Percentiles rank a stretch among this genome's conserved stretches.
These are phyloP conservation scores for Dentipellis sp. DNA, from an alignment of 768 basidiomycete species.

Conservation along the genomic window DNA sequence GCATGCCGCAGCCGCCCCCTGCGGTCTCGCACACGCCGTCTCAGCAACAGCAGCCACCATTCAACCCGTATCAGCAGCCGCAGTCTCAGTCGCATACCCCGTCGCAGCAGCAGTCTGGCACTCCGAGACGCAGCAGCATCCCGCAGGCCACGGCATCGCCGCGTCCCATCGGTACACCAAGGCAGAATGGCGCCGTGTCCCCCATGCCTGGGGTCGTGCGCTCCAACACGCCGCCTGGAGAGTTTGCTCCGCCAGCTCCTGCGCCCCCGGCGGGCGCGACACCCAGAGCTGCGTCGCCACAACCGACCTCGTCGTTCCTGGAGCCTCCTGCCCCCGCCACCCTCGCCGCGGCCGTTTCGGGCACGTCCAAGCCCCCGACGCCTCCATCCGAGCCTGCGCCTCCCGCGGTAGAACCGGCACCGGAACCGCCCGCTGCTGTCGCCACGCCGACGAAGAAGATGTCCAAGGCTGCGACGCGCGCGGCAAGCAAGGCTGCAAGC, in stretches of 20 bases:
- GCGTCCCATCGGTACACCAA: slow-evolving; percentile 8
- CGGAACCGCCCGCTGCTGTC: background rate
- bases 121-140: background rate
- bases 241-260: background rate
- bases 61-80: slow-evolving; percentile 2
- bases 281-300: background rate
- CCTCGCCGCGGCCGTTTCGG: slow-evolving; percentile 2
- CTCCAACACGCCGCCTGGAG: too few species aligned
- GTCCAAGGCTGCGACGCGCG: slow-evolving; percentile 10
- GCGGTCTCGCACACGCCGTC: background rate
- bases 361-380: slow-evolving; percentile 1
- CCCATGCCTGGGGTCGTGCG: background rate
- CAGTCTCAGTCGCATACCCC: slow-evolving; percentile 5
- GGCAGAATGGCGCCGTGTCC: background rate
- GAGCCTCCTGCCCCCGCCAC: slow-evolving; percentile 1
- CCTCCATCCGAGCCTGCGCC: background rate
- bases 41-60: background rate
- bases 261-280: background rate
- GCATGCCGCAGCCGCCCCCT: slow-evolving; percentile 1
- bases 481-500: slow-evolving; percentile 8
- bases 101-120: background rate
- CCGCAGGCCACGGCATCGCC: slow-evolving; percentile 2
- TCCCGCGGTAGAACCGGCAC: background rate
- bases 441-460: slow-evolving; percentile 3
- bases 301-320: background rate